Evolutionary conservation across 176 grass and related monocot genomes (phyloP), one percentile per base, ranked within the genome.

Genomic region (Zea luxurians): DNA sequence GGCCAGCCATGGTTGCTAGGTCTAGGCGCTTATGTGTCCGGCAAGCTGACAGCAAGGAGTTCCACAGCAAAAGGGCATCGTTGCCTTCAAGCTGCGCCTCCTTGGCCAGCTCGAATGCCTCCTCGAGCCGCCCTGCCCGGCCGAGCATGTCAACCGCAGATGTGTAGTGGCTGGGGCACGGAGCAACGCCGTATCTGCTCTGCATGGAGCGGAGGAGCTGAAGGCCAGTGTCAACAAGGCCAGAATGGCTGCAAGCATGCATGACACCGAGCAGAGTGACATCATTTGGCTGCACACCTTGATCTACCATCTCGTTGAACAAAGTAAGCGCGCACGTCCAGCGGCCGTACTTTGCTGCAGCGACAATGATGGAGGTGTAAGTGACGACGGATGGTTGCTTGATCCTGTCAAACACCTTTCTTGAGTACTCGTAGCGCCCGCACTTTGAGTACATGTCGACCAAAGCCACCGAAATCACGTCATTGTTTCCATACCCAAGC

Each of bases 361-460:
- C 68, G 4, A 91, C 70, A 15, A 97, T 97, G 86, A 97, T 93
- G 61, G 93, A 87, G 47, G 90, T 93, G 84, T 78, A 93, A 48
- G 83, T 75, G 20, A 97, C 64, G 49, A 97, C 52, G 10, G 93
- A 93, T 2, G 73, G 85, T 3, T 36, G 64, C n/a, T 70, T 15
- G 13, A 97, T 97, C 67, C 43, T 79, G 85, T 91, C 71, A 0
- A 93, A 97, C 65, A 89, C 89, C 78, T 82, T 91, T 18, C 46
- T 86, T 53, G 92, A 86, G 46, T 84, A 61, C 20, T 86, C 80
- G 6, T 91, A 85, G 63, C 44, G 82, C 64, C 89, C 92, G 5
- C 88, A 94, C 76, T 94, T 94, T 15, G 86, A 83, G 64, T 94
- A 94, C 91, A 94, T 94, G 68, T 94, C 88, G 45, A 94, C 81